These are phyloP conservation scores for Purpureocillium lavendulum DNA, from an alignment of 2,329 filamentous ascomycete genomes.

Conservation along the genomic window DNA sequence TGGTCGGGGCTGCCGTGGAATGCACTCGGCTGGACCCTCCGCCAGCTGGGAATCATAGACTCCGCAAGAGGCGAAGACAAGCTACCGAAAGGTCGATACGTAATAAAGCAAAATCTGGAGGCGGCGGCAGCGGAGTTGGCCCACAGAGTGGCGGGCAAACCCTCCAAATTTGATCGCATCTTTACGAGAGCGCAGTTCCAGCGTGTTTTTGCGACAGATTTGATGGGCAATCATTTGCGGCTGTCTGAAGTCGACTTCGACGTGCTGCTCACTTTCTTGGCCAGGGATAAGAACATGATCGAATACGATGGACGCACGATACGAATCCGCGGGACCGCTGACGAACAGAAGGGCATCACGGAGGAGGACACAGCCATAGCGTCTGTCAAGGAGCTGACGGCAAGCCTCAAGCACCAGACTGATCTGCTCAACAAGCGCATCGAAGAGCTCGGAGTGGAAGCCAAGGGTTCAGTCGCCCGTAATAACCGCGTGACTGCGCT, in stretches of 20 bases:
- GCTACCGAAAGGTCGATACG: conserved; percentile 53
- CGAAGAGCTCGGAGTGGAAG: conserved; percentile 53
- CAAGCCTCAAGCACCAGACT: conserved; percentile 66
- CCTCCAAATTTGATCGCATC: conserved; percentile 53
- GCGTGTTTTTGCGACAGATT: conserved; percentile 42
- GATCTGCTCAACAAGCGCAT: conserved; percentile 58
- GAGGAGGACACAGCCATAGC: conserved; percentile 76
- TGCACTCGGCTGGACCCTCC: conserved; percentile 67
- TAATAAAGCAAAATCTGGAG: conserved; percentile 56
- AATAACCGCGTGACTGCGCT: conserved; percentile 72
- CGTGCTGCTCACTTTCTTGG: conserved; percentile 61
- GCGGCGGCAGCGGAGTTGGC: conserved; percentile 47
- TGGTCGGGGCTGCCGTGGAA: conserved; percentile 65
- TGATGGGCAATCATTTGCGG: conserved; percentile 35
- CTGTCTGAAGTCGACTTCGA: conserved; percentile 59
- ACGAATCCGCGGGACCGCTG: conserved; percentile 54
- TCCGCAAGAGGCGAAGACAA: conserved; percentile 39
- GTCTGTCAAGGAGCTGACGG: conserved; percentile 70
- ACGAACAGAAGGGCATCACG: conserved; percentile 49
- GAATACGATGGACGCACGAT: conserved; percentile 60
- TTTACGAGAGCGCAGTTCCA: conserved; percentile 60
- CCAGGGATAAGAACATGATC: conserved; percentile 54
- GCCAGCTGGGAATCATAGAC: conserved; percentile 56
- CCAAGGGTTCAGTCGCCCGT: conserved; percentile 59
- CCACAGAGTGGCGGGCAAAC: conserved; percentile 31